Percentiles rank a stretch among this genome's conserved stretches.
Evolutionary conservation across 768 basidiomycete species (phyloP).

Genomic region (Boletus edulis): DNA sequence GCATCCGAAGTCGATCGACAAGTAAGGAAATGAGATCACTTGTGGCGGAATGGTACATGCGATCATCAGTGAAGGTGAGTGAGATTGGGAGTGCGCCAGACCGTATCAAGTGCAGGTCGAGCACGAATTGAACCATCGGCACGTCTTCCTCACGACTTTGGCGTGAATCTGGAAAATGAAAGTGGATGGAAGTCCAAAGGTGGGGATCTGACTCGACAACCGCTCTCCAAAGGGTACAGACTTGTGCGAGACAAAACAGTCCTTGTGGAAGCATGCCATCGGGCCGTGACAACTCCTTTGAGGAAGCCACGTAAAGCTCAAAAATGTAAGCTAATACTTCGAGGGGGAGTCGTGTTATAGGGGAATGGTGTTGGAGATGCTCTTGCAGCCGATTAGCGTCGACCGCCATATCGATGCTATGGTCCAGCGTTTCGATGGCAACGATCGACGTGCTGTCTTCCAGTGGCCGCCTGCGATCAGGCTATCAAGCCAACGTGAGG

Average conservation of each 20-base stretch:
- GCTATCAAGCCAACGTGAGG: not conserved
- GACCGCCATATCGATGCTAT: not conserved
- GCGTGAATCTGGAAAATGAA: slow-evolving; percentile 4
- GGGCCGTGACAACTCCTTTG: not conserved
- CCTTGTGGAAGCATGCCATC: not conserved
- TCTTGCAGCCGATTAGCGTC: not conserved
- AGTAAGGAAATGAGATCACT: slow-evolving; percentile 1
- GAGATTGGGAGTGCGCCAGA: slow-evolving; percentile 13
- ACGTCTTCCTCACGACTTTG: slow-evolving; percentile 1
- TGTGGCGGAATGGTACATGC: slow-evolving; percentile 1
- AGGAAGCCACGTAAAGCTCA: not conserved
- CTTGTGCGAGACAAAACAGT: slow-evolving; percentile 11
- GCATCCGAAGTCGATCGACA: slow-evolving; percentile 2
- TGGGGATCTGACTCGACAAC: slow-evolving; percentile 6
- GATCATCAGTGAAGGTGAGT: slow-evolving; percentile 17
- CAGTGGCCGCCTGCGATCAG: not conserved
- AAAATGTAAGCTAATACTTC: slow-evolving; percentile 36
- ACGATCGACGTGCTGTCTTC: not conserved
- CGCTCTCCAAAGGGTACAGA: slow-evolving; percentile 21
- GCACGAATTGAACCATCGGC: not conserved
- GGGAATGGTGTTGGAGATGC: not conserved
- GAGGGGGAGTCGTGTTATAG: slow-evolving; percentile 10
- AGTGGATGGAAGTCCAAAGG: slow-evolving; percentile 23
- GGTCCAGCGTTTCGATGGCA: not conserved
- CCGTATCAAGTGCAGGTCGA: slow-evolving; percentile 11